A percentile compares a stretch with the other conserved stretches of the same genome.
Evolutionary conservation across 2,329 filamentous ascomycete species (phyloP).

Genomic region (Pseudocercospora macadamiae): DNA sequence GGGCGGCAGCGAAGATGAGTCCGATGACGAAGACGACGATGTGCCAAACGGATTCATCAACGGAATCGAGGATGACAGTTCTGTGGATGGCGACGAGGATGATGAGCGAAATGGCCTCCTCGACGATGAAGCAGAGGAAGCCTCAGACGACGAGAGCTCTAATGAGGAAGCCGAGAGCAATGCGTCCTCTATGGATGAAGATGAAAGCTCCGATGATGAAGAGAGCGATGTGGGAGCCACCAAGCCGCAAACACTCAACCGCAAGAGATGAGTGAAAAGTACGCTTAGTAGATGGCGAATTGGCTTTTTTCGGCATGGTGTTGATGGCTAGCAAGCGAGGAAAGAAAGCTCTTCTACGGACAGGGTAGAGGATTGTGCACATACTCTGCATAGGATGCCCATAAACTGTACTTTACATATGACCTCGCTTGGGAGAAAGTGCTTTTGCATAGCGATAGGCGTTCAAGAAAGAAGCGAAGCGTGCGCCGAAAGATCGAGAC

Average conservation of each 20-base stretch:
- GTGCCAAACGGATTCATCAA: slow-evolving; percentile 22
- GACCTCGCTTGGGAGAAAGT: background rate
- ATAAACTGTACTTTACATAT: slow-evolving; percentile 5
- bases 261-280: slow-evolving; percentile 22
- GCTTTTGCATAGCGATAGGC: slow-evolving; percentile 11
- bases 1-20: slow-evolving; percentile 22
- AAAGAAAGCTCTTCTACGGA: background rate
- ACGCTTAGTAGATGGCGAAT: background rate
- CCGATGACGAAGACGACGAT: slow-evolving; percentile 14
- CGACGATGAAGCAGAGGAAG: slow-evolving; percentile 57
- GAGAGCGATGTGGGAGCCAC: slow-evolving; percentile 27
- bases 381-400: slow-evolving; percentile 14
- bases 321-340: background rate
- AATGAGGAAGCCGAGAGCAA: slow-evolving; percentile 17
- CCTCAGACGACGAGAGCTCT: slow-evolving; percentile 35
- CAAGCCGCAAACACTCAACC: slow-evolving; percentile 24
- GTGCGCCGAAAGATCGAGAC: no score
- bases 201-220: slow-evolving; percentile 51
- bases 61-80: slow-evolving; percentile 22
- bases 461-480: background rate
- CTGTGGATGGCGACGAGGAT: slow-evolving; percentile 27
- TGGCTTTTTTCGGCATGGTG: background rate
- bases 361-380: slow-evolving; percentile 18
- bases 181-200: slow-evolving; percentile 37
- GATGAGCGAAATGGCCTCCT: slow-evolving; percentile 45